Conservation (phyloP, 2,329 filamentous ascomycete species). For the Botrytis elliptica region DNA sequence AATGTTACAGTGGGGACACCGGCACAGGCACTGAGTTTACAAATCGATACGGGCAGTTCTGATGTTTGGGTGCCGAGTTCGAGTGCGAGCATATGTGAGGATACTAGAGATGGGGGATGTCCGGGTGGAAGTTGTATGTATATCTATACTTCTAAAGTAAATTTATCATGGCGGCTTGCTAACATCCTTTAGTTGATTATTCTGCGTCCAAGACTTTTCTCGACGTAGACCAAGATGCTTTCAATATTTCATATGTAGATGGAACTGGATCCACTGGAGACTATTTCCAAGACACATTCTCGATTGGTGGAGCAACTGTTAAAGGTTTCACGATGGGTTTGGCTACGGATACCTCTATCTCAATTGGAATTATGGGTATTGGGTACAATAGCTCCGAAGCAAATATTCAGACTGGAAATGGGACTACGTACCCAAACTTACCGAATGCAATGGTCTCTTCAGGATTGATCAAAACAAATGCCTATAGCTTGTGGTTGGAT, state of each 20-base stretch:
- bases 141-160: neutral
- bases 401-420: slow-evolving; percentile 49
- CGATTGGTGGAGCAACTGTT: slow-evolving; percentile 50
- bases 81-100: slow-evolving; percentile 34
- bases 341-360: slow-evolving; percentile 48
- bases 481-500: slow-evolving; percentile 43
- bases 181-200: slow-evolving; percentile 46
- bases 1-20: slow-evolving; percentile 60
- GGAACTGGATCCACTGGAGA: slow-evolving; percentile 53
- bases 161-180: neutral
- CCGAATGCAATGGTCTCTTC: slow-evolving; percentile 42
- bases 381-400: slow-evolving; percentile 49
- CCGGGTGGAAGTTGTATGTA: slow-evolving; percentile 48
- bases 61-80: slow-evolving; percentile 57
- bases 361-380: slow-evolving; percentile 58
- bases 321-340: slow-evolving; percentile 55
- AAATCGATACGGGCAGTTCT: slow-evolving; percentile 63
- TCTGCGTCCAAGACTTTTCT: slow-evolving; percentile 50
- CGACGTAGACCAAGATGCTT: slow-evolving; percentile 45
- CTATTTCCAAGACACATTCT: slow-evolving; percentile 57
- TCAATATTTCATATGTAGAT: slow-evolving; percentile 62
- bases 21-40: slow-evolving; percentile 52
- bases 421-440: slow-evolving; percentile 41
- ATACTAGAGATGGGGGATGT: slow-evolving; percentile 44
- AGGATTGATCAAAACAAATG: slow-evolving; percentile 46